Base-by-base conservation (phyloP, 441 rosid genomes). In the Lepidium campestre region DNA sequence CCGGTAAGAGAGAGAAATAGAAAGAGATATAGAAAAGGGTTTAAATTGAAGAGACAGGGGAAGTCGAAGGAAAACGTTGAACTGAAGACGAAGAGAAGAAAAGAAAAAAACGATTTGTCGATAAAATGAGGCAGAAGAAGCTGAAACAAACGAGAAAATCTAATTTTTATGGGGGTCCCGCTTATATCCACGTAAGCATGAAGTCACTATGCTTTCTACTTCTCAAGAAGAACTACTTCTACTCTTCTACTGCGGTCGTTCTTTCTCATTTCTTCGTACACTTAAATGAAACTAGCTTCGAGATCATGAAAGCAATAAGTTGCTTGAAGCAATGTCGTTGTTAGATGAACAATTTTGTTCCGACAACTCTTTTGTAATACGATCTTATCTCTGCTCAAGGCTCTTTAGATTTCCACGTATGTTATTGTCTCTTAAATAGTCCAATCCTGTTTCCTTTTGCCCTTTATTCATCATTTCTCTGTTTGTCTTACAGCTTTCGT, bases 401-500 rank as follows among this genome's bases (percentile, higher is more conserved):
- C 31, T 27, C 31, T 6, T 8, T 27, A 6, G 1, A 27, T 27
- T 8, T 27, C 31, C 31, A 27, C 31, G 31, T 27, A 27, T 27
- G 31, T 27, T 27, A 7, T 27, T 27, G 7, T 6, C 8, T 27
- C 7, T 27, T 8, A 27, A 27, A 27, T 6, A 27, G 8, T 27
- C 8, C 31, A 27, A 27, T 27, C 8, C 31, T 27, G 8, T 27
- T 2, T 27, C 31, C 7, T 27, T 27, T 27, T 7, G 7, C 8
- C 31, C 31, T 27, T 6, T 27, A 27, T 27, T 2, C 31, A 27
- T 27, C 7, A 27, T 1, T 27, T 27, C 31, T 27, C 31, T 27
- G 8, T 6, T 27, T 27, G 8, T 27, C 31, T 27, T 27, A 27
- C 96, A 92, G n/a, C n/a, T n/a, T n/a, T n/a, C 79, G 89, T 75